Percentiles rank a stretch among this genome's conserved stretches.
Conservation (phyloP, 2,329 filamentous ascomycete genomes). For the Colletotrichum orbiculare region DNA sequence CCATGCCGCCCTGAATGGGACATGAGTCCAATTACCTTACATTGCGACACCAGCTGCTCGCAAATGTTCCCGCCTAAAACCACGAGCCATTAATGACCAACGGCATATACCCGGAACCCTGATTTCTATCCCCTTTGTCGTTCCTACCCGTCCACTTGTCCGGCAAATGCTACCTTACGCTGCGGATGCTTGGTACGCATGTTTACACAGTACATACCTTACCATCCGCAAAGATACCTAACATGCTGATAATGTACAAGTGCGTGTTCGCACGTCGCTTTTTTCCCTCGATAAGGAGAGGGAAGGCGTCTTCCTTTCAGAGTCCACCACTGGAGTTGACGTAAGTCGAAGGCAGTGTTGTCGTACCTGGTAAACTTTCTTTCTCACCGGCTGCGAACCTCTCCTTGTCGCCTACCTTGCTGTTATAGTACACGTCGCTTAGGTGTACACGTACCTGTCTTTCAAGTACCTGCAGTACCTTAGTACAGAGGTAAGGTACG, state of each 20-base stretch:
- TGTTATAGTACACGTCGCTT: no score
- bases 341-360: not conserved
- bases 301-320: not conserved
- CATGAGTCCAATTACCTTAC: conserved; percentile 2
- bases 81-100: not conserved
- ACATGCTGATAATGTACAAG: not conserved
- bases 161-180: not conserved
- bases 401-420: conserved; percentile 19
- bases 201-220: not conserved
- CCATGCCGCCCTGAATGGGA: no score
- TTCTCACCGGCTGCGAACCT: conserved; percentile 12
- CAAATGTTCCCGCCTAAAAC: conserved; percentile 1
- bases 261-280: not conserved
- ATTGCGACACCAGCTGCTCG: conserved; percentile 13
- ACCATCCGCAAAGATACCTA: not conserved
- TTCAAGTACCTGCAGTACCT: no score
- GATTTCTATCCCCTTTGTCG: not conserved
- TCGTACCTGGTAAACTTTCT: conserved; percentile 18
- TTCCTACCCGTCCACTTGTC: conserved; percentile 16
- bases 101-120: conserved; percentile 18
- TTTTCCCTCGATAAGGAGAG: not conserved
- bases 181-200: no score
- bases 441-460: not conserved
- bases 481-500: no score
- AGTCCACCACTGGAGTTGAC: not conserved